Base-by-base conservation (phyloP, 441 rosid species). In the Geranium incanum region DNA sequence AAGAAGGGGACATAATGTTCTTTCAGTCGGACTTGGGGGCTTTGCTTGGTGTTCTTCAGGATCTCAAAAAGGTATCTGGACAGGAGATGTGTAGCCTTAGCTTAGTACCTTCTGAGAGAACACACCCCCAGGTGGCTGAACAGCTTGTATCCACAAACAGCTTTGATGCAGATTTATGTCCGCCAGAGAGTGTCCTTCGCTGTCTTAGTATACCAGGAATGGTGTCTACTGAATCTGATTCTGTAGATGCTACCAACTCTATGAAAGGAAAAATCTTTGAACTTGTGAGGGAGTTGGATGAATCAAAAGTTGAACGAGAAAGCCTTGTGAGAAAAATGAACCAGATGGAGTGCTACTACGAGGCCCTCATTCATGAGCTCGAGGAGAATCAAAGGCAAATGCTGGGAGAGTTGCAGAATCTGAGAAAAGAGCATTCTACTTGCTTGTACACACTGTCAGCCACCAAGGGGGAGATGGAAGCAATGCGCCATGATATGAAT, bases 321-420 rank as follows among this genome's bases (percentile, higher is more conserved):
- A 85, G 86, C 86, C 94, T 95, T 75, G 82, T 87, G 45, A 90
- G 87, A 84, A 95, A 95, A 86, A 89, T 91, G 94, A 91, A 84
- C 73, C 93, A 95, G 90, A 95, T 95, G 99, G 99, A 95, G 78
- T 89, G 98, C 78, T 93, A 95, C 80, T 95, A 95, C 69, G 98
- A 95, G 85, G 92, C 92, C 55, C 87, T 95, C 66, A 86, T 95
- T 71, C 97, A 91, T 82, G 99, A 95, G 85, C 98, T 95, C 33
- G 98, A 95, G 86, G 99, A 92, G 80, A 91, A 91, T 77, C 99
- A 95, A 81, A 84, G 97, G 79, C 98, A 85, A 84, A 83, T 95
- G 84, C 79, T 93, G 75, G 89, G 78, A 66, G 99, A 95, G 87
- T 76, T 95, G 81, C 97, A 95, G 87, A 89, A 75, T 82, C 85